These are phyloP conservation scores for Boletus rubescentipes DNA, from an alignment of 768 basidiomycete species.

Conservation along the genomic window DNA sequence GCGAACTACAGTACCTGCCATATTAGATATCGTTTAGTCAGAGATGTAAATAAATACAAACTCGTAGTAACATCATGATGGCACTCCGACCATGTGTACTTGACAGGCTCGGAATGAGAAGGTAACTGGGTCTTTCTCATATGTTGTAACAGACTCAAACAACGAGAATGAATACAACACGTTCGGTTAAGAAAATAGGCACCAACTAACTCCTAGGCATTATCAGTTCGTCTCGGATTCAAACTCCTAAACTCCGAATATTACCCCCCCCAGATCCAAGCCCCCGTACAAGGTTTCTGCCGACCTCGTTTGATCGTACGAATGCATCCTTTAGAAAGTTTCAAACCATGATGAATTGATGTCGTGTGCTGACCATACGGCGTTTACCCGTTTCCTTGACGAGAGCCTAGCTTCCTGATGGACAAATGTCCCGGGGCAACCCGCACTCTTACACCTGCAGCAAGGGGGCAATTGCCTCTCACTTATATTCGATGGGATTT, in stretches of 20 bases:
- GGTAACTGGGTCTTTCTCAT: no score
- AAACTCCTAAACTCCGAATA: not conserved
- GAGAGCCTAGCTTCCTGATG: not conserved
- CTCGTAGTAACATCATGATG: no score
- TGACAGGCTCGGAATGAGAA: no score
- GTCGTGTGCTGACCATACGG: not conserved
- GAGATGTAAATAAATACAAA: not conserved
- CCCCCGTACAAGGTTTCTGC: not conserved
- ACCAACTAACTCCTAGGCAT: no score
- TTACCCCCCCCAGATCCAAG: not conserved
- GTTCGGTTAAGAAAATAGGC: not conserved
- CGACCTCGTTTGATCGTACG: slow-evolving; percentile 1
- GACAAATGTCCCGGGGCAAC: slow-evolving; percentile 6
- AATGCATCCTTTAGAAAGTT: not conserved
- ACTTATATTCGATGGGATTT: not conserved
- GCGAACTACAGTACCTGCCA: not conserved
- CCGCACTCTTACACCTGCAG: slow-evolving; percentile 1
- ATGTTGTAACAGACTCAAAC: no score
- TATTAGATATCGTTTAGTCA: not conserved
- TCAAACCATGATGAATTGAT: slow-evolving; percentile 1
- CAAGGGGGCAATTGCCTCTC: not conserved
- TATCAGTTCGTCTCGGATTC: not conserved
- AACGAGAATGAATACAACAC: not conserved
- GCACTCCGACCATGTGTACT: no score
- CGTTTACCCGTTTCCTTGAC: slow-evolving; percentile 2